Percentiles rank a stretch among this genome's conserved stretches.
phyloP scores from a whole-genome alignment of 805 yeast species.

The Yarrowia sp. region DNA sequence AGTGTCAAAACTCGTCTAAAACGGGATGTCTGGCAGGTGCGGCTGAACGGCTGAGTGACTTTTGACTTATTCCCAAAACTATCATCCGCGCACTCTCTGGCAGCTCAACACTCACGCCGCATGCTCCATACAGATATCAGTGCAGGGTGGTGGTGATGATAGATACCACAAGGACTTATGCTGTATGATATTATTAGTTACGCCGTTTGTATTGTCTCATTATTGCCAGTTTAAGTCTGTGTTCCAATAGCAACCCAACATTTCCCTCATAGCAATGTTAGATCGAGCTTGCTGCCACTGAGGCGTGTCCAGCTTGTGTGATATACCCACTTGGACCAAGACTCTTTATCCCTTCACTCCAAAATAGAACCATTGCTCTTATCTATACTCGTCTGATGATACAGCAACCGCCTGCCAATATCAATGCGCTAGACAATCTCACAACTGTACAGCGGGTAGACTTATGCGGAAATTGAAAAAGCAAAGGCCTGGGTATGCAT shows the following conservation, averaged over 20 bases:
- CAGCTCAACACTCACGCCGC: neutral
- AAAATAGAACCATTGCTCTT: neutral
- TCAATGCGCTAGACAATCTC: neutral
- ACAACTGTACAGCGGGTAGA: neutral
- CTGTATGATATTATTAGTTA: no score
- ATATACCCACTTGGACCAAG: no score
- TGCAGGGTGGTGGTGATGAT: neutral
- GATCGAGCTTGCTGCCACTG: no score
- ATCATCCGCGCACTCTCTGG: neutral
- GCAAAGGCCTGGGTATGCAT: no score
- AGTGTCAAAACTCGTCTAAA: neutral
- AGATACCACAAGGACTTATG: no score
- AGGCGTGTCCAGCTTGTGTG: no score
- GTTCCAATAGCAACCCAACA: no score
- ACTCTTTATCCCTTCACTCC: neutral
- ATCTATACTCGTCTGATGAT: neutral
- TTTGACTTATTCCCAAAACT: constrained; percentile 3
- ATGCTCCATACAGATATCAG: constrained; percentile 1
- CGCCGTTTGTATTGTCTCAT: no score
- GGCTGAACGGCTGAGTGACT: constrained; percentile 18
- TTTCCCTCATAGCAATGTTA: no score
- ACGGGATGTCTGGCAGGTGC: constrained; percentile 16
- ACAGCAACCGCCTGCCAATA: neutral
- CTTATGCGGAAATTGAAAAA: neutral
- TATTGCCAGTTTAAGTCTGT: no score